These are phyloP conservation scores for Chrysosporium keratinophilum DNA, from an alignment of 2,329 filamentous ascomycete genomes.

Conservation along the genomic window DNA sequence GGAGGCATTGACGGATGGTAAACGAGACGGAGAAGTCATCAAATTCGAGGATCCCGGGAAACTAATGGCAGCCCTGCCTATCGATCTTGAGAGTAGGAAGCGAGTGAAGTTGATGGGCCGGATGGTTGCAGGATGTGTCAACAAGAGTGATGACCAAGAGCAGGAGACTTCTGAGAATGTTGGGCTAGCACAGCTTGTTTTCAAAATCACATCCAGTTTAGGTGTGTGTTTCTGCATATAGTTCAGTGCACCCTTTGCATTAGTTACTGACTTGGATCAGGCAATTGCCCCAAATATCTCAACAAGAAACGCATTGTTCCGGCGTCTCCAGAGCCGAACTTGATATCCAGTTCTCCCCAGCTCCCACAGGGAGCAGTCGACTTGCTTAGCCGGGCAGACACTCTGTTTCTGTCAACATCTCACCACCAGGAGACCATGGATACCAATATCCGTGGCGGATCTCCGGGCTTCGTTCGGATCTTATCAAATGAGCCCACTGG, in stretches of 20 bases:
- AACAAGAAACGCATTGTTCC: conserved; percentile 59
- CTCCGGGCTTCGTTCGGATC: conserved; percentile 62
- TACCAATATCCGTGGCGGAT: conserved; percentile 69
- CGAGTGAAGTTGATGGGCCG: conserved; percentile 64
- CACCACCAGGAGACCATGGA: conserved; percentile 60
- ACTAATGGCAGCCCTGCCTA: conserved; percentile 52
- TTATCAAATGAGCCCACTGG: conserved; percentile 42
- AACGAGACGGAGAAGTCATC: conserved; percentile 37
- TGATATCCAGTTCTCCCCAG: conserved; percentile 39
- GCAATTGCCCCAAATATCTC: conserved; percentile 81
- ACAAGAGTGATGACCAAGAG: conserved; percentile 19
- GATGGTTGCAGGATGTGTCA: conserved; percentile 54
- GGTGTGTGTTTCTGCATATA: conserved; percentile 29
- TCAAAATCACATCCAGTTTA: conserved; percentile 60
- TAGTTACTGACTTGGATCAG: conserved; percentile 26
- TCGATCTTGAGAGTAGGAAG: conserved; percentile 57
- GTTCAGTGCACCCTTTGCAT: background rate
- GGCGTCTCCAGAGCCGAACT: conserved; percentile 44
- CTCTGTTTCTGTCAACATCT: conserved; percentile 67
- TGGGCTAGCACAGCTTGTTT: conserved; percentile 46
- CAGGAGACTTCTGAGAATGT: conserved; percentile 17
- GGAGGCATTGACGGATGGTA: conserved; percentile 46
- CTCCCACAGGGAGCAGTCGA: conserved; percentile 47
- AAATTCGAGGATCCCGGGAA: conserved; percentile 30
- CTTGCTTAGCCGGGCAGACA: conserved; percentile 55